Base-by-base conservation (phyloP, 352 stramenopile species). In the Aphanomyces cochlioides region DNA sequence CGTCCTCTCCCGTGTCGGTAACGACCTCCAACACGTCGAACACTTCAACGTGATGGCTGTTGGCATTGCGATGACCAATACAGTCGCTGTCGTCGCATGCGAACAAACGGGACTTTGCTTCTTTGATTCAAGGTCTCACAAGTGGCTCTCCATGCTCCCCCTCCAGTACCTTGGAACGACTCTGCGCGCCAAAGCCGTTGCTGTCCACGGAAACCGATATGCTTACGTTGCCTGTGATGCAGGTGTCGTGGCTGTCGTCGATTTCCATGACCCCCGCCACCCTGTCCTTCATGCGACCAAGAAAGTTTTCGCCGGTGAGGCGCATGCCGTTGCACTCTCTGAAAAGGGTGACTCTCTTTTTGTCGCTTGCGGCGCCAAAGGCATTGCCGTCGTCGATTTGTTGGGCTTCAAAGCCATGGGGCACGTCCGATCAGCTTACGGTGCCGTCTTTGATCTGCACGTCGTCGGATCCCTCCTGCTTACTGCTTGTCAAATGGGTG, bases 81-180 rank as follows among this genome's bases (percentile, higher is more conserved):
- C 64, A 7, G 45, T 70, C n/a, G 64, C 64, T 34, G 64, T 70
- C 28, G 64, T 70, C 36, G 64, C 47, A 10, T 70, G 64, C 54
- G 47, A 70, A 7, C 39, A 37, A n/a, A 28, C 56, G 4, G 64
- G 64, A 10, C 47, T 70, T 15, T 70, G 64, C 47, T 56, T 70
- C 47, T 70, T 70, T 39, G 64, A 70, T 41, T 63, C 64, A 13
- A 47, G 64, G 4, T 50, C 64, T 3, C 64, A 70, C 40, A 64
- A 15, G 10, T 61, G 43, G 64, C n/a, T 40, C 39, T 70, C 64
- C n/a, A 70, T 61, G 47, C 39, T 61, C 40, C n/a, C 64, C 4
- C 37, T 70, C 10, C n/a, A 48, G 15, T 13, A 48, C 21, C 40
- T 12, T 6, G 34, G 53, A n/a, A 39, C 43, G 10, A 34, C 53